These are phyloP conservation scores for Xylariaceae sp. DNA, from an alignment of 2,329 filamentous ascomycete species.

Conservation along the genomic window DNA sequence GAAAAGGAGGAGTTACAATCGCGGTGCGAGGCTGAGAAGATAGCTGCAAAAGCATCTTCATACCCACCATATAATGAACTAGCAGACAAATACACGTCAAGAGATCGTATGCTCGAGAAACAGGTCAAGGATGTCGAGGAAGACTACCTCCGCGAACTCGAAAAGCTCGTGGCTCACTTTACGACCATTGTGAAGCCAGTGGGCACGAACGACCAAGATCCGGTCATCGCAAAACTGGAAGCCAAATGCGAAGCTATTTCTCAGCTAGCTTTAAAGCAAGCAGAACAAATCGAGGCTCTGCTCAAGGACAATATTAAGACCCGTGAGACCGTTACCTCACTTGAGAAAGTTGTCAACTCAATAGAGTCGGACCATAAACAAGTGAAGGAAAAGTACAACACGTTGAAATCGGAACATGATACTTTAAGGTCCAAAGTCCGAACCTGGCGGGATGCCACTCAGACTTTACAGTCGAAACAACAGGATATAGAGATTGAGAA, in stretches of 20 bases:
- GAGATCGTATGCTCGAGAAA: conserved; percentile 21
- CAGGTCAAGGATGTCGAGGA: conserved; percentile 16
- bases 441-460: neutral
- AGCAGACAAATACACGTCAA: conserved; percentile 17
- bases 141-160: conserved; percentile 17
- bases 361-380: conserved; percentile 8
- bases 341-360: conserved; percentile 1
- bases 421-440: neutral
- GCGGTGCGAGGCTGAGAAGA: conserved; percentile 13
- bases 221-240: conserved; percentile 21
- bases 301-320: conserved; percentile 10
- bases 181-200: conserved; percentile 6
- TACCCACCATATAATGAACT: conserved; percentile 25
- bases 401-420: conserved; percentile 15
- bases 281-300: conserved; percentile 18
- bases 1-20: conserved; percentile 5
- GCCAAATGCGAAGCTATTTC: conserved; percentile 22
- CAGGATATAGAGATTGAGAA: conserved; percentile 3
- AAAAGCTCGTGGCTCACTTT: conserved; percentile 18
- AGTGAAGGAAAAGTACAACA: conserved; percentile 13
- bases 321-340: neutral
- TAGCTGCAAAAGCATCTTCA: conserved; percentile 15
- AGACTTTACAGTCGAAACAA: conserved; percentile 7
- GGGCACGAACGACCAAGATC: conserved; percentile 11
- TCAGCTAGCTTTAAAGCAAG: conserved; percentile 15